A percentile compares a stretch with the other conserved stretches of the same genome.
Evolutionary conservation across 495 filamentous ascomycete genomes (phyloP).

Genomic region (Lepidopterella palustris): DNA sequence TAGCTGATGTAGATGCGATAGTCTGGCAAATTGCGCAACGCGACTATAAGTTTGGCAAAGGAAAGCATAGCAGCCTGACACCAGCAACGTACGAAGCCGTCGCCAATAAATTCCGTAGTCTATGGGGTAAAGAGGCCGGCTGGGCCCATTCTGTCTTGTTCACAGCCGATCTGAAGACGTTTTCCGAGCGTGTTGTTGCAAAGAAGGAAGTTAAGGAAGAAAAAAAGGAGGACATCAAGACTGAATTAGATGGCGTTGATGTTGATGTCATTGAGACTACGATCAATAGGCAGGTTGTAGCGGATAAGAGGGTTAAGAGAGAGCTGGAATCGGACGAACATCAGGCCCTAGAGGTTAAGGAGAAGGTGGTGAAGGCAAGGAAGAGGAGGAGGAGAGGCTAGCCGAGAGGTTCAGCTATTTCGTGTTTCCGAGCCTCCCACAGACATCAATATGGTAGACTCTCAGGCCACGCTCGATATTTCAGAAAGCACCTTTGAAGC

Average conservation of each 20-base stretch:
- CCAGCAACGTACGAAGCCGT: conserved; percentile 85
- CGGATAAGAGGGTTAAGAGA: conserved; percentile 35
- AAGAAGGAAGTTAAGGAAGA: conserved; percentile 47
- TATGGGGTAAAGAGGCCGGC: conserved; percentile 92
- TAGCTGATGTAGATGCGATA: conserved; percentile 21
- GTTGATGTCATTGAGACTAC: conserved; percentile 27
- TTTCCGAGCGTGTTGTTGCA: conserved; percentile 56
- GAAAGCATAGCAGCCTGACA: conserved; percentile 76
- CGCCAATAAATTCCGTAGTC: conserved; percentile 77
- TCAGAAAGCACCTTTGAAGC: no score
- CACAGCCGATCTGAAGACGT: conserved; percentile 83
- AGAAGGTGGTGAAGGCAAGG: conserved; percentile 19
- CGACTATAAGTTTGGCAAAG: conserved; percentile 88
- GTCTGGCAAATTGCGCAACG: conserved; percentile 97
- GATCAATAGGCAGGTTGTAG: conserved; percentile 17
- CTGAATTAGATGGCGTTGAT: conserved; percentile 23
- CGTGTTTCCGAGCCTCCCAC: no score
- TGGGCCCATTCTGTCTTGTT: conserved; percentile 98
- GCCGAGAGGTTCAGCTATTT: no score
- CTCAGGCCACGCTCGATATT: no score
- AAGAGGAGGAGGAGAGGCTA: conserved; percentile 20
- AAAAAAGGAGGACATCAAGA: conserved; percentile 26
- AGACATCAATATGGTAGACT: no score
- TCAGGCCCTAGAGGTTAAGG: conserved; percentile 26
- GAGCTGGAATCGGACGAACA: conserved; percentile 32